phyloP scores from a whole-genome alignment of 1,284 basidiomycete genomes.

The Puccinia horiana region DNA sequence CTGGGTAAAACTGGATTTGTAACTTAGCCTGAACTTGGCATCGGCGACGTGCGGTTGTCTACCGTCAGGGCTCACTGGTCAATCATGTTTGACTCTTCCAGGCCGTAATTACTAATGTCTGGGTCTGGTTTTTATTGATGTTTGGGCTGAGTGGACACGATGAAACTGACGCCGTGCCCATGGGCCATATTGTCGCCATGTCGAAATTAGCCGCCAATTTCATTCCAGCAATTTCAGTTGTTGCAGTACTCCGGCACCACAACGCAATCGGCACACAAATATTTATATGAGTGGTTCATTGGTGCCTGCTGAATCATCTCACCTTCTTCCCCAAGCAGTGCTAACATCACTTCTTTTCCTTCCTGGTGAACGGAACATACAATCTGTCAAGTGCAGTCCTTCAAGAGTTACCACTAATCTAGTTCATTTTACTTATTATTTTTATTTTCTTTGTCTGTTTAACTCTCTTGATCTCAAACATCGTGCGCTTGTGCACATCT shows the following conservation, averaged over 20 bases:
- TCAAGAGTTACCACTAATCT: background rate
- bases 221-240: background rate
- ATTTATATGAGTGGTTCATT: background rate
- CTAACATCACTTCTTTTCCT: background rate
- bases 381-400: conserved; percentile 17
- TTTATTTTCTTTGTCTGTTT: background rate
- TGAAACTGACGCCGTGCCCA: background rate
- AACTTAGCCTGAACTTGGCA: no score
- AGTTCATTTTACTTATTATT: background rate
- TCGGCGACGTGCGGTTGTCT: no score
- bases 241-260: background rate
- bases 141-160: no score
- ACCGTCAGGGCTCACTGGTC: no score
- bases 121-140: no score
- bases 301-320: background rate
- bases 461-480: background rate
- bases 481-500: background rate
- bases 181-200: background rate
- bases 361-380: conserved; percentile 25
- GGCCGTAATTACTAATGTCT: no score
- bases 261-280: background rate
- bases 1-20: no score
- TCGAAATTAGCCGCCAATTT: background rate
- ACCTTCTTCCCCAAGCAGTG: background rate
- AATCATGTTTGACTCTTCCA: no score